Evolutionary conservation across 1,139 yeast genomes (phyloP), one percentile per base, ranked within the genome.

Genomic region (Debaryomyces singareniensis): DNA sequence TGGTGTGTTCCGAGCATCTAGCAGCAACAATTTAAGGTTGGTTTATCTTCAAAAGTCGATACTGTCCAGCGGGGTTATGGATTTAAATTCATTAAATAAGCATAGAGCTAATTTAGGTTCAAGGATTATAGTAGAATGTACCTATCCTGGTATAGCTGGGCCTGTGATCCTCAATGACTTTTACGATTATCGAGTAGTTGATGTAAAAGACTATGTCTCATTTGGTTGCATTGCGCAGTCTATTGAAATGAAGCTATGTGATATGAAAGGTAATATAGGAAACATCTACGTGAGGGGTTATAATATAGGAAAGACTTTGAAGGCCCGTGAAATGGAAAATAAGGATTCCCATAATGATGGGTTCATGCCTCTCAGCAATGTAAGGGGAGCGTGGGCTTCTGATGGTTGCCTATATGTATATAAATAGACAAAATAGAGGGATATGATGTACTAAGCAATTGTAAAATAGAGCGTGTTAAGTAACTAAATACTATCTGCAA

Each of bases 381-480:
- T 77, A 2, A 48, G 44, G 24, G 89, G 85, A 0, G 60, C 61
- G 27, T 79, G 80, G 69, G 91, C 87, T 7, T 61, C 55, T 27
- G 93, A 82, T 51, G 89, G 91, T 1, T 80, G 91, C 46, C 69
- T 81, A 41, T 82, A 77, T 46, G 61, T 64, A 35, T 38, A 33
- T 32, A 37, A 24, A 24, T 26, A 26, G 13, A 22, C 14, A 20
- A 11, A 7, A 13, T 27, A 2, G n/a, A 27, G n/a, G 9, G 7
- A 18, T 7, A 18, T 10, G 7, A 18, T 18, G 21, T 18, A 18
- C 21, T 18, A 18, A 18, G 21, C 21, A 7, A 18, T 18, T 11
- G n/a, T n/a, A n/a, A n/a, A n/a, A n/a, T n/a, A n/a, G n/a, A n/a
- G n/a, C n/a, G n/a, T n/a, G n/a, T 18, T 18, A 18, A 23, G 25